Base-by-base conservation (phyloP, 2,329 filamentous ascomycete species). In the Neonectria punicea region DNA sequence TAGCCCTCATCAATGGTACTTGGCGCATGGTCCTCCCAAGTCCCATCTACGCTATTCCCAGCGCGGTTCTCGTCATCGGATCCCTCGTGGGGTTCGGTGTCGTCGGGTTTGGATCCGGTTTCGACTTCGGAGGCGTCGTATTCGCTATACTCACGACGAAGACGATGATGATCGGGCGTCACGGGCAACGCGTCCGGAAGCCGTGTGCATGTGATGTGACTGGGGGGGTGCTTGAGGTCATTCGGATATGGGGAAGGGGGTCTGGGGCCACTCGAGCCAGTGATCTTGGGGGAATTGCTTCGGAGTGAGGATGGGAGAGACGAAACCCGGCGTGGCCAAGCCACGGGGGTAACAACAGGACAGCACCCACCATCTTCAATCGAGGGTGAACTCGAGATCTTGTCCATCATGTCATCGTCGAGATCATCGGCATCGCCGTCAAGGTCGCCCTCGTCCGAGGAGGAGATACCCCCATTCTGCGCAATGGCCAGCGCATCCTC, bases 331-430 rank as follows among this genome's bases (percentile, higher is more conserved):
- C 76, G 78, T 61, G 82, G 83, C 83, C 81, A 83, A 66, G 74
- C 74, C 70, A 67, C 75, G 56, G 78, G 76, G 71, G 80, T 75
- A 67, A 72, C 65, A 71, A 73, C 70, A 55, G 76, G 77, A 81
- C 80, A 81, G 83, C 84, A 96, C 94, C 87, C 90, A 99, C 95
- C 95, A 91, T 98, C 95, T 85, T 97, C 94, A 81, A 99, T 99
- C 74, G 95, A 98, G 77, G 96, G 96, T 75, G 95, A 98, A 81
- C 94, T 98, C 75, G 95, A 98, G 71, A 99, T 98, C 81, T 96
- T 96, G 84, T 98, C 96, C 92, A 97, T 93, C 90, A 97, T 90
- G 80, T 98, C 95, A 80, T 98, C 86, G 76, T 97, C 94, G 78
- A 94, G 82, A 74, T 92, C 87, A 72, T 92, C 92, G 66, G 93